Evolutionary conservation across 345 rosid species (phyloP).

Genomic region (Citrus glauca): DNA sequence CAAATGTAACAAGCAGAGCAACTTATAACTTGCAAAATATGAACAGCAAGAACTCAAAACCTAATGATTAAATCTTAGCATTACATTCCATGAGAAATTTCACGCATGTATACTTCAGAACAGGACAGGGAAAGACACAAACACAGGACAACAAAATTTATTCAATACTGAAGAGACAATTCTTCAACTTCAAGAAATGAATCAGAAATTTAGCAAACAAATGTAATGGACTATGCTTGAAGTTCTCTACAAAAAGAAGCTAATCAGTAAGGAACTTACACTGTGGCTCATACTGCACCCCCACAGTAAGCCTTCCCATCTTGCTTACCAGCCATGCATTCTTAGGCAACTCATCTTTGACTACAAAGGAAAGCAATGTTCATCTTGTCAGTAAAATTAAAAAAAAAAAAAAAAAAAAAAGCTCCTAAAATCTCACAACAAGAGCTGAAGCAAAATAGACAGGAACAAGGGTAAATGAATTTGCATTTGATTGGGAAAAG

Average conservation of each 20-base stretch:
- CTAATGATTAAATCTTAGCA: no score
- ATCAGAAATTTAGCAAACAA: background rate
- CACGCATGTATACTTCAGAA: no score
- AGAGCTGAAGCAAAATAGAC: background rate
- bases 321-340: constrained; percentile 85
- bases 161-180: background rate
- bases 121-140: no score
- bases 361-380: constrained; percentile 27
- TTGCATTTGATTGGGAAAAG: background rate
- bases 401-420: background rate
- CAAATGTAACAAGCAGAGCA: no score
- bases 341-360: constrained; percentile 54
- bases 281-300: constrained; percentile 78
- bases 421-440: background rate
- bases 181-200: background rate
- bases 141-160: background rate
- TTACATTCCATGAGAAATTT: no score
- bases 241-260: constrained; percentile 1
- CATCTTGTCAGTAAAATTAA: background rate
- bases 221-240: background rate
- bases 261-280: constrained; percentile 41
- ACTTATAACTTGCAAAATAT: no score
- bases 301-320: constrained; percentile 79
- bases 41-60: no score
- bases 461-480: background rate